Conservation (phyloP, 257 asterid species). For the Solanum gracilifrons region DNA sequence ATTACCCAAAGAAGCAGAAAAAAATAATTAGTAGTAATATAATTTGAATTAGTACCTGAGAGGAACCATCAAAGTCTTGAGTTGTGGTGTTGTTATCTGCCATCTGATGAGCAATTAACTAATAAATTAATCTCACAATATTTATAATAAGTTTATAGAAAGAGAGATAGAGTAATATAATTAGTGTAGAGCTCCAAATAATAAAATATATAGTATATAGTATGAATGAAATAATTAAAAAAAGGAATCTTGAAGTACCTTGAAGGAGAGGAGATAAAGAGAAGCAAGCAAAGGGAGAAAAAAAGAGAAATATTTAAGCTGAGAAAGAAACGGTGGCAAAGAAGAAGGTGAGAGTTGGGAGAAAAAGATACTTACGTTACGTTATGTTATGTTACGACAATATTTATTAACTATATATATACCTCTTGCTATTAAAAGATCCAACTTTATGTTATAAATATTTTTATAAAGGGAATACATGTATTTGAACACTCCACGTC, state of each 20-base stretch:
- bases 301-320: neutral
- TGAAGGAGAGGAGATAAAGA: slow-evolving; percentile 36
- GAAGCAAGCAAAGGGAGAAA: slow-evolving; percentile 32
- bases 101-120: slow-evolving; percentile 3
- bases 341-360: neutral
- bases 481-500: neutral
- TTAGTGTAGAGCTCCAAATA: neutral
- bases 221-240: neutral
- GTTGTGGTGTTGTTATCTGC: slow-evolving; percentile 1
- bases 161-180: neutral
- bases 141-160: neutral
- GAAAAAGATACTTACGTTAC: neutral
- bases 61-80: slow-evolving; percentile 7
- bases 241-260: slow-evolving; percentile 46
- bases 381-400: neutral
- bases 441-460: neutral
- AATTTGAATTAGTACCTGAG: slow-evolving; percentile 12
- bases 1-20: neutral
- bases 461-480: neutral
- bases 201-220: too few species aligned
- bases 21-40: neutral
- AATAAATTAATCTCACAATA: neutral
- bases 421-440: neutral
- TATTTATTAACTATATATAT: neutral
- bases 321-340: neutral